These are phyloP conservation scores for Nepenthes alata DNA, from an alignment of 179 eudicot genomes.

Conservation along the genomic window DNA sequence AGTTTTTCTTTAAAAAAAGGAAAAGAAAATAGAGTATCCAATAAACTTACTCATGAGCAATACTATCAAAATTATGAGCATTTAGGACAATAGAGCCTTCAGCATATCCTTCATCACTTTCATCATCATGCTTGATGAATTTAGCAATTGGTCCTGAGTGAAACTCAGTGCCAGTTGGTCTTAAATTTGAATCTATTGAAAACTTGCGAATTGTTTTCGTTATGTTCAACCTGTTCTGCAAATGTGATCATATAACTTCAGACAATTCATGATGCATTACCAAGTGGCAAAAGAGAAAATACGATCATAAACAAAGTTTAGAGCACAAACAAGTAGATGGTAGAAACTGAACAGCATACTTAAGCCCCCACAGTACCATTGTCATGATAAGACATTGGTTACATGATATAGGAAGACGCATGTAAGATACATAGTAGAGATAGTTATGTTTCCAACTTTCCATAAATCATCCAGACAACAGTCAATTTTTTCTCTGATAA, in stretches of 20 bases:
- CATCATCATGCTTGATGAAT: conserved; percentile 72
- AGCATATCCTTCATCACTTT: conserved; percentile 53
- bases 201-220: conserved; percentile 83
- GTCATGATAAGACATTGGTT: too few species aligned
- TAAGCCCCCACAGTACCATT: too few species aligned
- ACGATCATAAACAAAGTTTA: not conserved
- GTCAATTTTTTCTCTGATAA: too few species aligned
- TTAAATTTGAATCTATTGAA: conserved; percentile 57
- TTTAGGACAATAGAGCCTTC: conserved; percentile 61
- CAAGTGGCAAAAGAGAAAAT: not conserved
- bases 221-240: conserved; percentile 97
- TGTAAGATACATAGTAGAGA: too few species aligned
- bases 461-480: too few species aligned
- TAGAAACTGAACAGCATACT: too few species aligned
- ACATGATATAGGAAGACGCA: too few species aligned
- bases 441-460: too few species aligned
- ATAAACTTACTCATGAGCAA: conserved; percentile 59
- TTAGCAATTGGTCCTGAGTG: conserved; percentile 39
- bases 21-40: not conserved
- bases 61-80: conserved; percentile 55
- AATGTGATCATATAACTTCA: conserved; percentile 22
- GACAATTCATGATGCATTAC: conserved; percentile 5
- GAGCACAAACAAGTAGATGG: not conserved
- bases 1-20: conserved; percentile 3
- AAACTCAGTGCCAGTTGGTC: conserved; percentile 63